These are phyloP conservation scores for Acmispon strigosus DNA, from an alignment of 306 rosid species.

Conservation along the genomic window DNA sequence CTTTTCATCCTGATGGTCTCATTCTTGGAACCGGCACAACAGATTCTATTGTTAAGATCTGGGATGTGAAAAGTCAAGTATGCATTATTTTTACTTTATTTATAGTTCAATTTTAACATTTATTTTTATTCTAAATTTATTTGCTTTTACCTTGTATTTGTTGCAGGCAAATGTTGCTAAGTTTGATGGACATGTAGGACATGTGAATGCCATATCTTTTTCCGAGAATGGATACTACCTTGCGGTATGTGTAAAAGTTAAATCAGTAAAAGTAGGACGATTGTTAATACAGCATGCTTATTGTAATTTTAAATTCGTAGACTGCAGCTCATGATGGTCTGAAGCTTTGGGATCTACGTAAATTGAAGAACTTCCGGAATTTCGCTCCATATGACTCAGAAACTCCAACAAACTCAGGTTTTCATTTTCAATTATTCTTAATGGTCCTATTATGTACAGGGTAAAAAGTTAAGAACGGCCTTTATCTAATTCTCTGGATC, in stretches of 20 bases:
- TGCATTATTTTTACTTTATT: background rate
- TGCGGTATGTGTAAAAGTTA: slow-evolving; percentile 58
- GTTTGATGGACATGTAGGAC: slow-evolving; percentile 85
- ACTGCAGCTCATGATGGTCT: slow-evolving; percentile 97
- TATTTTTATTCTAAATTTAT: background rate
- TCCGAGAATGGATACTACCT: slow-evolving; percentile 98
- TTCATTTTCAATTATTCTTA: background rate
- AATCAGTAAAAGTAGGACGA: background rate
- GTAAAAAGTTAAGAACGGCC: background rate
- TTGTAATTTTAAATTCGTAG: slow-evolving; percentile 35
- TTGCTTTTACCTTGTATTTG: slow-evolving; percentile 5
- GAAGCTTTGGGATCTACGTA: slow-evolving; percentile 95
- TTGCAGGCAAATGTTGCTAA: slow-evolving; percentile 86
- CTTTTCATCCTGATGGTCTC: slow-evolving; percentile 98
- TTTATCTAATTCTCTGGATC: slow-evolving; percentile 9
- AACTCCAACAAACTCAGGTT: slow-evolving; percentile 83
- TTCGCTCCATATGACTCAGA: slow-evolving; percentile 80
- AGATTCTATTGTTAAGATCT: slow-evolving; percentile 78
- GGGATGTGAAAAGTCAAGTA: slow-evolving; percentile 99
- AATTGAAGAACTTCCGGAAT: slow-evolving; percentile 79
- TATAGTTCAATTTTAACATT: background rate
- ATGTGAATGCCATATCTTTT: slow-evolving; percentile 86
- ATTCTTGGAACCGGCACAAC: slow-evolving; percentile 99
- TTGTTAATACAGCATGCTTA: slow-evolving; percentile 9
- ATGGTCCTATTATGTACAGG: background rate